Percentiles rank a stretch among this genome's conserved stretches.
These are phyloP conservation scores for Corymbia citriodora DNA, from an alignment of 441 rosid species.

Conservation along the genomic window DNA sequence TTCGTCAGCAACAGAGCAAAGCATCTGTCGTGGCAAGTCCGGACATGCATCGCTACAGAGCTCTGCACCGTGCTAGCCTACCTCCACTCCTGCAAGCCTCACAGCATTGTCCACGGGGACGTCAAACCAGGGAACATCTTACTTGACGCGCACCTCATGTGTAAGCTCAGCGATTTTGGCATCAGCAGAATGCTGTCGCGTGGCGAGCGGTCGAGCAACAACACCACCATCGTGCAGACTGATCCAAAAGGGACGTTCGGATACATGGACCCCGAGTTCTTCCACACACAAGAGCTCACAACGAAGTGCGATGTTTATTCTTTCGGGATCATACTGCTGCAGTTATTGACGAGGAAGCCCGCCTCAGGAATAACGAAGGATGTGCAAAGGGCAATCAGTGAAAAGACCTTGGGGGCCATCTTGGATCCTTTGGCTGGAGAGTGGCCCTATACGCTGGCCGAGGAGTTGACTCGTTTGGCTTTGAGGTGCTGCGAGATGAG, in stretches of 20 bases:
- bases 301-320: slow-evolving; percentile 86
- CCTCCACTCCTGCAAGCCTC: slow-evolving; percentile 78
- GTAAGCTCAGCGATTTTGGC: slow-evolving; percentile 87
- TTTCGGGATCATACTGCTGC: slow-evolving; percentile 73
- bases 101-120: slow-evolving; percentile 84
- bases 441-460: slow-evolving; percentile 94
- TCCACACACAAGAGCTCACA: slow-evolving; percentile 64
- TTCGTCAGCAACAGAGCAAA: slow-evolving; percentile 60
- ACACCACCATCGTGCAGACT: slow-evolving; percentile 38
- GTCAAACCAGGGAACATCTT: slow-evolving; percentile 80
- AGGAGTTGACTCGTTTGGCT: slow-evolving; percentile 77
- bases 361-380: slow-evolving; percentile 62
- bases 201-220: slow-evolving; percentile 22
- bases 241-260: slow-evolving; percentile 61
- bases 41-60: slow-evolving; percentile 72
- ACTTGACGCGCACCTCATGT: slow-evolving; percentile 62
- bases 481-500: slow-evolving; percentile 80
- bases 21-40: slow-evolving; percentile 77
- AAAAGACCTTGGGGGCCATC: slow-evolving; percentile 43
- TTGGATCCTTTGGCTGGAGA: slow-evolving; percentile 96
- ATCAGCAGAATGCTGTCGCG: slow-evolving; percentile 45
- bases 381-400: slow-evolving; percentile 59
- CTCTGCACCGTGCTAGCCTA: slow-evolving; percentile 80
- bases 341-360: slow-evolving; percentile 70
- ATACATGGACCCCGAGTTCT: slow-evolving; percentile 88